phyloP scores from a whole-genome alignment of 176 grass and related monocot species.

The Carex littledalei region DNA sequence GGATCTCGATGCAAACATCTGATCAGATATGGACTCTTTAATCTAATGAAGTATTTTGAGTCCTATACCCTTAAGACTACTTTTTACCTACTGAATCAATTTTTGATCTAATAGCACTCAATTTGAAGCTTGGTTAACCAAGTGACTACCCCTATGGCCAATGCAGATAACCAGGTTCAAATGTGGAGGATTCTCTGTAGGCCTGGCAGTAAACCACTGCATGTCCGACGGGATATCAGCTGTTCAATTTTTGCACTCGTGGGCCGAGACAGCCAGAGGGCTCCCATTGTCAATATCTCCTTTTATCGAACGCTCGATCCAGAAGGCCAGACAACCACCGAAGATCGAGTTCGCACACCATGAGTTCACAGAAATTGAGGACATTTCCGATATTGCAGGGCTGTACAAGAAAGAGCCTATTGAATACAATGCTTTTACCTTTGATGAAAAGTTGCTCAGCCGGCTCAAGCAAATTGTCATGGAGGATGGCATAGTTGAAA shows the following conservation, averaged over 20 bases:
- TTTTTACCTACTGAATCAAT: no score
- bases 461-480: constrained; percentile 15
- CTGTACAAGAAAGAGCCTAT: constrained; percentile 20
- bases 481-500: not conserved
- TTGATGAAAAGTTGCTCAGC: constrained; percentile 28
- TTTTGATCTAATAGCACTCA: no score
- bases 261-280: constrained; percentile 34
- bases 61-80: no score
- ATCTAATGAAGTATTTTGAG: no score
- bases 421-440: constrained; percentile 27
- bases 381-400: constrained; percentile 31
- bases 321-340: constrained; percentile 24
- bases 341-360: constrained; percentile 30
- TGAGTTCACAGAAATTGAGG: constrained; percentile 48
- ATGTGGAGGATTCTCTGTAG: constrained; percentile 43
- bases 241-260: constrained; percentile 39
- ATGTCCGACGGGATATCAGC: constrained; percentile 34
- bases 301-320: constrained; percentile 28
- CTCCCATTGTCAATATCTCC: constrained; percentile 22
- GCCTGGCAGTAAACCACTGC: constrained; percentile 52
- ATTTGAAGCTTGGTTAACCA: no score
- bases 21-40: no score
- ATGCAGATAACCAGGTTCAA: constrained; percentile 48
- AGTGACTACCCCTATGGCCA: not conserved
- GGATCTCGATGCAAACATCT: no score